Conservation (phyloP, 179 eudicot species). For the Kewa caespitosa region DNA sequence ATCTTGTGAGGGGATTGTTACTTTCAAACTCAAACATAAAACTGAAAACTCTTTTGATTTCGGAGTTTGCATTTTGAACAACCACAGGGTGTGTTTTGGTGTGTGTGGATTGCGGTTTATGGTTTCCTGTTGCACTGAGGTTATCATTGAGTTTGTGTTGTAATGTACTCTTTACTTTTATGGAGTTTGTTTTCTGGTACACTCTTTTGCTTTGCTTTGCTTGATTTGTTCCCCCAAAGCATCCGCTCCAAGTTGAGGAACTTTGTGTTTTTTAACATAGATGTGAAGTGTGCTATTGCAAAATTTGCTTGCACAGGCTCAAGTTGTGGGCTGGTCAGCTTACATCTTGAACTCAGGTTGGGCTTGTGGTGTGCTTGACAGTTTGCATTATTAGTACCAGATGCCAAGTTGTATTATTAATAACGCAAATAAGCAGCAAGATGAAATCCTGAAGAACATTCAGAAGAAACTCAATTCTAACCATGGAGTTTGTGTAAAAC, state of each 20-base stretch:
- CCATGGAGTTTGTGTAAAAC: too few species aligned
- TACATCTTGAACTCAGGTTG: too few species aligned
- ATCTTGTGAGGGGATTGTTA: not conserved
- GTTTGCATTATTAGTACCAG: too few species aligned
- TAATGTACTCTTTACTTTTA: not conserved
- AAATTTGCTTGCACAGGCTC: too few species aligned
- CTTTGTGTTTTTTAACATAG: too few species aligned
- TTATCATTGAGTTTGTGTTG: not conserved
- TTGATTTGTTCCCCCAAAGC: not conserved
- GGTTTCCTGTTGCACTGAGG: not conserved
- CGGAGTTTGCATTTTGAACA: constrained; percentile 6
- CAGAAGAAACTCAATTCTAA: too few species aligned
- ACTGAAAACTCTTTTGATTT: constrained; percentile 7
- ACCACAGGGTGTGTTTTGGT: not conserved
- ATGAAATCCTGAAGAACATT: too few species aligned
- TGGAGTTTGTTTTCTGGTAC: not conserved
- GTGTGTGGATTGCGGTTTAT: constrained; percentile 16
- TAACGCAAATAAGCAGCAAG: too few species aligned
- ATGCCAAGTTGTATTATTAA: too few species aligned
- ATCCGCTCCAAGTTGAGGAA: not conserved
- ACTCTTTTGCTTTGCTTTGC: not conserved
- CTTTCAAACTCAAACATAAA: not conserved
- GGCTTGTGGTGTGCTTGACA: too few species aligned
- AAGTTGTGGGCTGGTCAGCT: too few species aligned
- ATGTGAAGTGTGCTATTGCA: too few species aligned